phyloP scores from a whole-genome alignment of 148 eudicot species.

The Camellia granthamiana region DNA sequence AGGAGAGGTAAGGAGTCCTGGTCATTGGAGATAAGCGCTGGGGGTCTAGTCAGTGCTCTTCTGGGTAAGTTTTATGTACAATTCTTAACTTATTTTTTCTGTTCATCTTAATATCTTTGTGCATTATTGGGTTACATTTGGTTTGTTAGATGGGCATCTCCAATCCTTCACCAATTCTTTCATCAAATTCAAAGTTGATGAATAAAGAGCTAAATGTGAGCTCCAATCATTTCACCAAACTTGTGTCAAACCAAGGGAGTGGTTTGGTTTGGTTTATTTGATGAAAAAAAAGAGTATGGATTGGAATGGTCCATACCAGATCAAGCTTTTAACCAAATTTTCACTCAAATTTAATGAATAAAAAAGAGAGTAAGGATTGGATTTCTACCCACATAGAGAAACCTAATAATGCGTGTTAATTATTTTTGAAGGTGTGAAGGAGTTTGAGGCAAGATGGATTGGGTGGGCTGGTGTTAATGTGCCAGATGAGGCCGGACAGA shows the following conservation, averaged over 20 bases:
- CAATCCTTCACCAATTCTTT: too few species aligned
- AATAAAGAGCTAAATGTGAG: too few species aligned
- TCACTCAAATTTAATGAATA: too few species aligned
- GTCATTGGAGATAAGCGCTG: constrained; percentile 88
- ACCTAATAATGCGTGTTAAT: background rate
- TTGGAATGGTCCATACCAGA: too few species aligned
- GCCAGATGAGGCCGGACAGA: constrained; percentile 81
- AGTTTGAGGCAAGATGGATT: constrained; percentile 90
- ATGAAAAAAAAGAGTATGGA: too few species aligned
- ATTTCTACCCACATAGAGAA: background rate
- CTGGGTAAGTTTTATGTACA: constrained; percentile 46
- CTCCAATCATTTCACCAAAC: too few species aligned
- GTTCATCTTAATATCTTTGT: background rate
- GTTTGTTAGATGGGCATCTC: background rate
- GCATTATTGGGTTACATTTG: background rate
- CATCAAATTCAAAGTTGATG: too few species aligned
- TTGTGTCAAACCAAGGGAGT: too few species aligned
- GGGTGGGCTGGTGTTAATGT: constrained; percentile 99
- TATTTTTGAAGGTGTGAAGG: constrained; percentile 69
- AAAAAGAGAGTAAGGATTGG: background rate
- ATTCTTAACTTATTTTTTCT: background rate
- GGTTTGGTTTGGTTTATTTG: too few species aligned
- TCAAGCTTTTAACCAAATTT: too few species aligned
- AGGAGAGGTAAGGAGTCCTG: constrained; percentile 82
- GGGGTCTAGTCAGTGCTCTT: constrained; percentile 89